Conservation (phyloP, 2,329 filamentous ascomycete species). For the Penicillium frequentans region DNA sequence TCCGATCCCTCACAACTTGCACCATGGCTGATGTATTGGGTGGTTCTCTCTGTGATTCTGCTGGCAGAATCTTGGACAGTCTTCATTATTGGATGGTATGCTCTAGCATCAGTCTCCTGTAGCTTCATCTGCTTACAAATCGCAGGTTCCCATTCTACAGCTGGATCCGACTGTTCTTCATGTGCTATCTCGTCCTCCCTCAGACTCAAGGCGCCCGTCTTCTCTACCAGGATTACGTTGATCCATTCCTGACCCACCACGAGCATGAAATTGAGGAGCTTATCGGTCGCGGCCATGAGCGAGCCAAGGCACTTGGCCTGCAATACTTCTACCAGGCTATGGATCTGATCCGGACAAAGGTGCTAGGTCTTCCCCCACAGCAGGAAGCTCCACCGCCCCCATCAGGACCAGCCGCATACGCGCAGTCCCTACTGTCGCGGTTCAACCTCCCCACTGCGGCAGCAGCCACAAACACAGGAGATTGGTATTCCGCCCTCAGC, state of each 20-base stretch:
- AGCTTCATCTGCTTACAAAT: constrained; percentile 1
- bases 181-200: constrained; percentile 94
- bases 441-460: constrained; percentile 76
- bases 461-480: constrained; percentile 53
- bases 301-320: constrained; percentile 73
- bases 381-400: constrained; percentile 49
- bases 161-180: constrained; percentile 81
- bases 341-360: constrained; percentile 69
- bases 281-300: constrained; percentile 78
- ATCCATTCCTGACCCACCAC: constrained; percentile 85
- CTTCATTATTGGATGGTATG: constrained; percentile 79
- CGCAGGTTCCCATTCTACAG: constrained; percentile 85
- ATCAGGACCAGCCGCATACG: constrained; percentile 57
- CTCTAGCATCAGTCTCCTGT: background rate
- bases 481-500: constrained; percentile 77
- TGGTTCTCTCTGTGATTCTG: constrained; percentile 78
- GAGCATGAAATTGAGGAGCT: constrained; percentile 87
- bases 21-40: constrained; percentile 99
- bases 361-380: constrained; percentile 73
- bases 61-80: constrained; percentile 83
- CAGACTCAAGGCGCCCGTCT: constrained; percentile 90
- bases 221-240: constrained; percentile 80
- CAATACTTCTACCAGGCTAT: constrained; percentile 71
- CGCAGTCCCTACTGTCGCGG: constrained; percentile 76
- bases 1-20: constrained; percentile 84